Evolutionary conservation across 139 green algal species (phyloP).

Genomic region (Eudorina sp.): DNA sequence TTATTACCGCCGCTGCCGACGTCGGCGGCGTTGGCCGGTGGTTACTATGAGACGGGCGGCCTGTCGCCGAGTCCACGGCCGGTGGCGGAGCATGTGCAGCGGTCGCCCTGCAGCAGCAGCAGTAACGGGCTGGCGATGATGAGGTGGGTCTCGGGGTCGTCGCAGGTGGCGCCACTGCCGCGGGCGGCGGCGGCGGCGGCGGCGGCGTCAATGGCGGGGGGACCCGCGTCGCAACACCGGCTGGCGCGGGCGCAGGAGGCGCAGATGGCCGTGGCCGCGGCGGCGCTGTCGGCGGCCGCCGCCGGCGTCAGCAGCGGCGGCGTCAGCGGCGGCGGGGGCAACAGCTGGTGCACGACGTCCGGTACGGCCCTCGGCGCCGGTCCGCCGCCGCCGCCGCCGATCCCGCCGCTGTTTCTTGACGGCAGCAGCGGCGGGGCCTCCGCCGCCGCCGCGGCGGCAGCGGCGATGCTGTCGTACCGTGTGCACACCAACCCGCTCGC

Average conservation of each 20-base stretch:
- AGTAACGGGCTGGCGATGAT: background rate
- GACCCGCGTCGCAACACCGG: background rate
- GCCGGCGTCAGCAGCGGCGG: background rate
- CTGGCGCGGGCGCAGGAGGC: conserved; percentile 30
- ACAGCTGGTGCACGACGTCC: background rate
- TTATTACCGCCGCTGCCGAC: background rate
- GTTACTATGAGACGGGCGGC: background rate
- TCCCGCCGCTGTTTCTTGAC: background rate
- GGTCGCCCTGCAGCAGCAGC: conserved; percentile 1
- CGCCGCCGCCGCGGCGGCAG: background rate
- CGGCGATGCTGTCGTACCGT: background rate
- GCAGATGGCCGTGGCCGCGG: conserved; percentile 16
- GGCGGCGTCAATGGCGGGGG: too few relatives aligned
- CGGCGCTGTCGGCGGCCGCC: conserved; percentile 5
- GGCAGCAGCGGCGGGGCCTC: too few relatives aligned
- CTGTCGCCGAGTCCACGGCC: background rate
- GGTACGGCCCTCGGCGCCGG: background rate
- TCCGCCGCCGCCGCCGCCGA: background rate
- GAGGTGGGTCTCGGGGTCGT: background rate
- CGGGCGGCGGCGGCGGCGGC: background rate
- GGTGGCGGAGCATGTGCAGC: conserved; percentile 17
- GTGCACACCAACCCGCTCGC: conserved; percentile 36
- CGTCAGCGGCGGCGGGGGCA: background rate
- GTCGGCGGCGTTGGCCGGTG: background rate
- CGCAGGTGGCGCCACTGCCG: background rate